These are phyloP conservation scores for Pleurotus sapidus DNA, from an alignment of 768 basidiomycete genomes.

Conservation along the genomic window DNA sequence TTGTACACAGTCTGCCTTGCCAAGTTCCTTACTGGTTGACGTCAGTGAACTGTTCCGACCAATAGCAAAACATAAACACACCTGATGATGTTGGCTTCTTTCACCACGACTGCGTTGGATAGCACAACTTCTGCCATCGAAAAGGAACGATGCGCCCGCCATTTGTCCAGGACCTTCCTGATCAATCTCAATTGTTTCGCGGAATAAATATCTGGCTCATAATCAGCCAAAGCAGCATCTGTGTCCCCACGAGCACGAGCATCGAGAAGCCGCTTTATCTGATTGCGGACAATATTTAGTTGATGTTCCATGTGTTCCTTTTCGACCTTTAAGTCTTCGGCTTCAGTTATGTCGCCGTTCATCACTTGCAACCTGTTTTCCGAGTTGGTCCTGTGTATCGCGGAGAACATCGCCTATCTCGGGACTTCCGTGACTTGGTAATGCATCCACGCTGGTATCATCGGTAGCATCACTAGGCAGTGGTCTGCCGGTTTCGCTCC, in stretches of 20 bases:
- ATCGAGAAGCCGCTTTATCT: conserved; percentile 80
- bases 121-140: conserved; percentile 91
- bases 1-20: conserved; percentile 89
- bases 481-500: conserved; percentile 87
- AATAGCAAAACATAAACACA: conserved; percentile 23
- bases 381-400: conserved; percentile 71
- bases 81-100: conserved; percentile 96
- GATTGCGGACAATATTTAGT: conserved; percentile 71
- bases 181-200: conserved; percentile 82
- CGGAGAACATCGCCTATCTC: conserved; percentile 64
- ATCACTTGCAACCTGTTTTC: conserved; percentile 71
- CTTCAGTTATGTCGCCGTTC: conserved; percentile 51
- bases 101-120: conserved; percentile 79
- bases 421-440: conserved; percentile 57
- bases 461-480: conserved; percentile 81
- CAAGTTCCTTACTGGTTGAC: conserved; percentile 70
- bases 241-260: conserved; percentile 75
- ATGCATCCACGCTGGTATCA: conserved; percentile 80
- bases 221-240: conserved; percentile 56
- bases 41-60: background rate
- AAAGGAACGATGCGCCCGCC: conserved; percentile 83
- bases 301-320: conserved; percentile 94
- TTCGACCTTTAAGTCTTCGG: conserved; percentile 85
- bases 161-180: conserved; percentile 77
- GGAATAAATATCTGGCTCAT: conserved; percentile 82